These are phyloP conservation scores for Coemansia sp. DNA, from an alignment of 192 early-diverging fungal species.

Conservation along the genomic window DNA sequence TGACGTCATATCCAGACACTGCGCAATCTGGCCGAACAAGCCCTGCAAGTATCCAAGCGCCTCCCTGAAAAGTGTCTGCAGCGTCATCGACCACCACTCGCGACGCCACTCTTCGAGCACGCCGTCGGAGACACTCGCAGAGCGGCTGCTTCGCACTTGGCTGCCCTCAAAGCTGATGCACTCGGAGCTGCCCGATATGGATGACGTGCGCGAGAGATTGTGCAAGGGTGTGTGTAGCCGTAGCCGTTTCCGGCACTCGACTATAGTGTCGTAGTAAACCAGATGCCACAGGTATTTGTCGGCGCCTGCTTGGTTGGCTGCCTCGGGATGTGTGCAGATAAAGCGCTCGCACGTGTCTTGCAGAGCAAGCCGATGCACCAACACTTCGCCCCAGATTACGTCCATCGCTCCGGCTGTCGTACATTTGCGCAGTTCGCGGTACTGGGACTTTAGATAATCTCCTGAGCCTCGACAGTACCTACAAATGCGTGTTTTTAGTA, in stretches of 20 bases:
- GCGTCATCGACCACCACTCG: slow-evolving; percentile 38
- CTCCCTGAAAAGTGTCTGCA: slow-evolving; percentile 38
- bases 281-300: slow-evolving; percentile 36
- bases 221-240: slow-evolving; percentile 24
- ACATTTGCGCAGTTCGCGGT: slow-evolving; percentile 25
- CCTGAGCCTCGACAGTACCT: slow-evolving; percentile 22
- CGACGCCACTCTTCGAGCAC: slow-evolving; percentile 28
- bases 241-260: slow-evolving; percentile 45
- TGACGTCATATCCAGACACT: slow-evolving; percentile 7
- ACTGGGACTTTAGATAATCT: slow-evolving; percentile 18
- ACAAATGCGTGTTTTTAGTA: background rate
- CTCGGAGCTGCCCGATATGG: slow-evolving; percentile 22
- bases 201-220: slow-evolving; percentile 29
- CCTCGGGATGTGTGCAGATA: slow-evolving; percentile 11
- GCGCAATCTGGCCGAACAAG: slow-evolving; percentile 11
- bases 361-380: slow-evolving; percentile 29
- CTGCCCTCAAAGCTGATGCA: slow-evolving; percentile 16
- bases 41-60: slow-evolving; percentile 40
- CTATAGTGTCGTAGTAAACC: slow-evolving; percentile 41
- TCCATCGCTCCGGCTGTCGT: slow-evolving; percentile 21
- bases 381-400: slow-evolving; percentile 35
- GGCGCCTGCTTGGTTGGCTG: slow-evolving; percentile 14
- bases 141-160: slow-evolving; percentile 7
- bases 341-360: slow-evolving; percentile 39
- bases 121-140: slow-evolving; percentile 8